Evolutionary conservation across 2,329 filamentous ascomycete genomes (phyloP), one percentile per base, ranked within the genome.

Genomic region (Proliferodiscus dingleyae): DNA sequence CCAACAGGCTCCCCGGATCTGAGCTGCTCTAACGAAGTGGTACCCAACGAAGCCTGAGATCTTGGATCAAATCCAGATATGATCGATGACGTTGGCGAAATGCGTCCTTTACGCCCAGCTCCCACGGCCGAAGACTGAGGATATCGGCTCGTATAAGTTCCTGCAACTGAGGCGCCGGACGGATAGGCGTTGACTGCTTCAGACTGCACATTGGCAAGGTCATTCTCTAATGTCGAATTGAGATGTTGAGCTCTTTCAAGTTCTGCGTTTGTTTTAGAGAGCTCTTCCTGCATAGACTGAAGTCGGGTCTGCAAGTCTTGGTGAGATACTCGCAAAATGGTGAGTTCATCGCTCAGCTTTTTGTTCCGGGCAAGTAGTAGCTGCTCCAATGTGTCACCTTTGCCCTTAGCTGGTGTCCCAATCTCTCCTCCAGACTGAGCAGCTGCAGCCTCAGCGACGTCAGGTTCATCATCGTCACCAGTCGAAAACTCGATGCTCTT

Each of bases 401-500:
- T 86, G 39, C 71, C 69, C 61, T 81, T 82, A 11, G 24, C 24
- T 2, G 69, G 63, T 2, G 70, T 58, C 2, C 77, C 77, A 56
- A 81, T 80, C 10, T 72, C 63, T 15, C 57, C 48, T 24, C 51
- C 44, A 38, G 44, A 55, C 15, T 50, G 47, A 10, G 47, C 55
- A 10, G 43, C 43, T 33, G 59, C 56, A 4, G 64, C 59, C 21
- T 72, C 70, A 2, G 66, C 54, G 22, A 65, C 56, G 30, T 70
- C 69, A 23, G 67, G 61, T 7, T 85, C 82, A 37, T 90, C 87
- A 49, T 94, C 89, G 51, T 91, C 87, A 6, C 88, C 90, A 0
- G 88, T 91, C 2, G 91, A 87, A 59, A 98, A 95, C 64, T 98
- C 93, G 58, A 98, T 96, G 56, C 91, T 95, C 78, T 95, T 95